A percentile compares a stretch with the other conserved stretches of the same genome.
These are phyloP conservation scores for Begonia peltatifolia DNA, from an alignment of 306 rosid species.

Conservation along the genomic window DNA sequence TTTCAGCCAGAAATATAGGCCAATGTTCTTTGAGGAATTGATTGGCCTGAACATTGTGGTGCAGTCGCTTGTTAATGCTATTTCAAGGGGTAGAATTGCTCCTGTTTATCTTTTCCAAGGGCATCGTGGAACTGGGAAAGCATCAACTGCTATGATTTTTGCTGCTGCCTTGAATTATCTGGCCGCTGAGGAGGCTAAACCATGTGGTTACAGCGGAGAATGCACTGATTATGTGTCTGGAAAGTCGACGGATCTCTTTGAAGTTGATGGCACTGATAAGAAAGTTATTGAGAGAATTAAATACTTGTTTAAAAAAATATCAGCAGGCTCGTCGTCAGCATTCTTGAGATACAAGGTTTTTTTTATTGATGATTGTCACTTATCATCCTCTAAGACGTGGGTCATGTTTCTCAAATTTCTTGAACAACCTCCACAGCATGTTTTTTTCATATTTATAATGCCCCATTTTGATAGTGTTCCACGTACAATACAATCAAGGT, in stretches of 20 bases:
- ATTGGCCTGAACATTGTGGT: constrained; percentile 92
- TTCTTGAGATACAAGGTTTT: constrained; percentile 46
- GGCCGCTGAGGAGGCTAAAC: constrained; percentile 59
- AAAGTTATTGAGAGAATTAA: constrained; percentile 67
- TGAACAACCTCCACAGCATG: constrained; percentile 72
- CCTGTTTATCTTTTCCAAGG: constrained; percentile 98
- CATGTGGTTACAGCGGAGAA: constrained; percentile 86
- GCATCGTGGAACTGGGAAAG: constrained; percentile 94
- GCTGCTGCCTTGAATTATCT: constrained; percentile 78
- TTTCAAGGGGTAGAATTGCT: constrained; percentile 72
- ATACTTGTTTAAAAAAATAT: constrained; percentile 42
- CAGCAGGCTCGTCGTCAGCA: constrained; percentile 27
- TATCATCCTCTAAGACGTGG: constrained; percentile 87
- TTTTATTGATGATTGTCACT: constrained; percentile 90
- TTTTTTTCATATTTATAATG: constrained; percentile 70
- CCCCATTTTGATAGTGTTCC: constrained; percentile 90
- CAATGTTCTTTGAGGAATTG: constrained; percentile 64
- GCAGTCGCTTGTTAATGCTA: constrained; percentile 71
- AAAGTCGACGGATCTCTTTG: constrained; percentile 51
- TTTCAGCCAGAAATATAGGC: constrained; percentile 78
- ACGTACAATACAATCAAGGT: constrained; percentile 72
- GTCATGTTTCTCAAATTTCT: constrained; percentile 81
- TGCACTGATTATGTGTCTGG: constrained; percentile 60
- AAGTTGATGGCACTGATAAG: constrained; percentile 79
- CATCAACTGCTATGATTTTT: constrained; percentile 82